Percentiles rank a stretch among this genome's conserved stretches.
Evolutionary conservation across 2,329 filamentous ascomycete species (phyloP).

Genomic region (Fusarium sp.): DNA sequence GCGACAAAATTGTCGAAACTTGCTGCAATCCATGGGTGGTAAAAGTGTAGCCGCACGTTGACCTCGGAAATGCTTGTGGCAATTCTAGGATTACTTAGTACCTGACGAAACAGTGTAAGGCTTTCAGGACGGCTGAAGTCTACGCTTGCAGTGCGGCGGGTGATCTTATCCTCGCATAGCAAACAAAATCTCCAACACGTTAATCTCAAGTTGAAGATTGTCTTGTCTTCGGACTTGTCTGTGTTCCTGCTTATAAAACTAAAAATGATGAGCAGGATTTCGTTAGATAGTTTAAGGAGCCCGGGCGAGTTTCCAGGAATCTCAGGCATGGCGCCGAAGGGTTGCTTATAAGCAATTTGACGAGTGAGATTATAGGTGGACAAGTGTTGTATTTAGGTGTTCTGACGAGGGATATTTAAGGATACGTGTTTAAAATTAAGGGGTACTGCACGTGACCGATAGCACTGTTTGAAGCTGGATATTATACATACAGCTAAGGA

Average conservation of each 20-base stretch:
- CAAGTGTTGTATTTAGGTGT: too few relatives aligned
- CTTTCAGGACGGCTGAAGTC: neutral
- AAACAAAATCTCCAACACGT: neutral
- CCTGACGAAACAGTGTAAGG: neutral
- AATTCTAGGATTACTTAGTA: neutral
- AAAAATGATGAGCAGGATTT: neutral
- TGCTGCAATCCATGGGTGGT: neutral
- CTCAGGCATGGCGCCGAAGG: too few relatives aligned
- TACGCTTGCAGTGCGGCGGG: neutral
- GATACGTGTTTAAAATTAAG: too few relatives aligned
- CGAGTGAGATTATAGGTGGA: too few relatives aligned
- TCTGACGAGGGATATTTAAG: too few relatives aligned
- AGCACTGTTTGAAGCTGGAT: too few relatives aligned
- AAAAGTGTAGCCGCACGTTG: neutral
- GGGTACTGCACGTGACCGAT: too few relatives aligned
- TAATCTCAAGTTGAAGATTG: neutral
- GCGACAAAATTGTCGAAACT: neutral
- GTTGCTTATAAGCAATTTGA: too few relatives aligned
- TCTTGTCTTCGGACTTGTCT: neutral
- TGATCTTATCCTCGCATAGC: neutral
- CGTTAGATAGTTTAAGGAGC: neutral
- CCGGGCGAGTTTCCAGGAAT: too few relatives aligned
- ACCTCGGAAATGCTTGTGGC: neutral
- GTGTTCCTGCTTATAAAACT: neutral
- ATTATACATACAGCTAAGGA: too few relatives aligned